Evolutionary conservation across 148 eudicot species (phyloP), one percentile per base, ranked within the genome.

Genomic region (Suaeda aralocaspica): DNA sequence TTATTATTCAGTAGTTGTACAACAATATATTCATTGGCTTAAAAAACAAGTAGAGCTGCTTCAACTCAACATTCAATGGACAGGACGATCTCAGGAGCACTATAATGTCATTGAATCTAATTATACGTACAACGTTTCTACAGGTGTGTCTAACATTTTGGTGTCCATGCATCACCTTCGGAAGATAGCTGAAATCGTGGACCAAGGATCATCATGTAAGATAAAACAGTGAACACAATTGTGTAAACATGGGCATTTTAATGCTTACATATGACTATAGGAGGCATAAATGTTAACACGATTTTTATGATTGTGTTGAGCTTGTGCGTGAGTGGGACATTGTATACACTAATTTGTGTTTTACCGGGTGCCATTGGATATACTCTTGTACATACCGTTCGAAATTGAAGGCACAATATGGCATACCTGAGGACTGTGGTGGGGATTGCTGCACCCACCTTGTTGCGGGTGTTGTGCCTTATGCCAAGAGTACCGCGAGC

Each of bases 81-180:
- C n/a, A n/a, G n/a, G n/a, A n/a, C n/a, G n/a, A n/a, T n/a, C n/a
- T n/a, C n/a, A n/a, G n/a, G n/a, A n/a, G n/a, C n/a, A n/a, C n/a
- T n/a, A n/a, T n/a, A n/a, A n/a, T 14, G 13, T 42, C 1, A 42
- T 42, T 46, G 50, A 15, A 46, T 14, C 16, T 46, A 46, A 46
- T 46, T 13, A 46, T 4, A 13, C 16, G 50, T 3, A 6, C 13
- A 46, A 46, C 16, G 13, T 3, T 62, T 30, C 19, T 34, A n/a
- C 60, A 84, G 84, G 87, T 68, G n/a, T 84, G 87, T 65, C 30
- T 84, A 36, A 84, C 87, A n/a, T 84, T 67, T n/a, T 84, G 88
- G 82, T 82, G 85, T 45, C 88, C 88, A 15, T 84, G 88, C 76
- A 77, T 84, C 22, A 81, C 88, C 0, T 82, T 84, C 15, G 85